A percentile compares a stretch with the other conserved stretches of the same genome.
These are phyloP conservation scores for Solanum clarkiae DNA, from an alignment of 257 asterid genomes.

Conservation along the genomic window DNA sequence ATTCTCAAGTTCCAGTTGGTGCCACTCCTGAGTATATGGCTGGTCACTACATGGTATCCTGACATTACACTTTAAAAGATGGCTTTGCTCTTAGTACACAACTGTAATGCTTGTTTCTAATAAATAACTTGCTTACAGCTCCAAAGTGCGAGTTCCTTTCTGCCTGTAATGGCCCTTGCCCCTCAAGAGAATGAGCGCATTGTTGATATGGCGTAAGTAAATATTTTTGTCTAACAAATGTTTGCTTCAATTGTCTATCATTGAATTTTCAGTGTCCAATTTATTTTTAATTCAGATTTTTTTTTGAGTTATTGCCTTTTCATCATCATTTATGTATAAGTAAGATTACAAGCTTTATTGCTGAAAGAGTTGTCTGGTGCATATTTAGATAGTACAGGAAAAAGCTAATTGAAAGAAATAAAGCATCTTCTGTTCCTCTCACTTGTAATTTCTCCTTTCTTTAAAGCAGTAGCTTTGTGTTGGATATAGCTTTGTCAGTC, in stretches of 20 bases:
- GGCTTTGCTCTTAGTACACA: neutral
- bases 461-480: neutral
- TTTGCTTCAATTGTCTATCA: neutral
- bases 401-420: neutral
- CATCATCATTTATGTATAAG: neutral
- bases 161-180: conserved; percentile 97
- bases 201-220: conserved; percentile 93
- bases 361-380: neutral
- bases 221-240: neutral
- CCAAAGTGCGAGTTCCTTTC: conserved; percentile 89
- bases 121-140: conserved; percentile 34
- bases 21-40: conserved; percentile 99
- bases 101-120: conserved; percentile 12
- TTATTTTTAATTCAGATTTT: neutral
- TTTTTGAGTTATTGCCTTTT: neutral
- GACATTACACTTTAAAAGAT: neutral
- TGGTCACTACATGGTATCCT: conserved; percentile 87
- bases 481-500: neutral
- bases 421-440: neutral
- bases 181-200: conserved; percentile 89
- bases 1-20: conserved; percentile 94
- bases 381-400: neutral
- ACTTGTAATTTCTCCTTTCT: neutral
- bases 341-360: neutral
- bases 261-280: neutral